A percentile compares a stretch with the other conserved stretches of the same genome.
These are phyloP conservation scores for Colletotrichum incanum DNA, from an alignment of 2,329 filamentous ascomycete species.

Conservation along the genomic window DNA sequence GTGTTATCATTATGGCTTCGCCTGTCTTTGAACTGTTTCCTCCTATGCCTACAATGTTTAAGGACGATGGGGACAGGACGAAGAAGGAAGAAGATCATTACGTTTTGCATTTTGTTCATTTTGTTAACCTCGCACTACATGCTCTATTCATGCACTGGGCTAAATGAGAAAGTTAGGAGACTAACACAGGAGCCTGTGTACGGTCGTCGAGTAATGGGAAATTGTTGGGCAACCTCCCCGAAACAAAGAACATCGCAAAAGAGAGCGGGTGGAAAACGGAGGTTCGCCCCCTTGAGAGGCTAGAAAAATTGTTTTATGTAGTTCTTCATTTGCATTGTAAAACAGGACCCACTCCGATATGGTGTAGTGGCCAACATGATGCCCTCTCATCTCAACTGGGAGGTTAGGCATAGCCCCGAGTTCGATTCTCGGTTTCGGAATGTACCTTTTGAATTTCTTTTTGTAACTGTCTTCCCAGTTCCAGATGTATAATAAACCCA, in stretches of 20 bases:
- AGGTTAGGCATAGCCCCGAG: conserved; percentile 42
- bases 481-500: too few relatives aligned
- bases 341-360: too few relatives aligned
- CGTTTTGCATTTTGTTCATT: too few relatives aligned
- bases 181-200: neutral
- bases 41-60: neutral
- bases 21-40: neutral
- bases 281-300: neutral
- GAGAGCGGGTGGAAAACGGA: neutral
- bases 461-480: too few relatives aligned
- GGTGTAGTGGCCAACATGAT: conserved; percentile 43
- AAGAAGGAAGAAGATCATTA: neutral
- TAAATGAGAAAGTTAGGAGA: neutral
- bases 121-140: neutral
- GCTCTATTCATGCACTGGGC: neutral
- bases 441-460: too few relatives aligned
- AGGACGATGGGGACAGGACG: neutral
- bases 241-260: neutral
- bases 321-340: too few relatives aligned
- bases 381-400: conserved; percentile 7
- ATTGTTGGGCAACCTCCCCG: too few relatives aligned
- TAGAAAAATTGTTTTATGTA: neutral
- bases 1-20: neutral
- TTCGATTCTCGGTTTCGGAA: conserved; percentile 43
- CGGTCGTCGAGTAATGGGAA: too few relatives aligned